A percentile compares a stretch with the other conserved stretches of the same genome.
phyloP scores from a whole-genome alignment of 331 rosid species.

The Malus hybrid region DNA sequence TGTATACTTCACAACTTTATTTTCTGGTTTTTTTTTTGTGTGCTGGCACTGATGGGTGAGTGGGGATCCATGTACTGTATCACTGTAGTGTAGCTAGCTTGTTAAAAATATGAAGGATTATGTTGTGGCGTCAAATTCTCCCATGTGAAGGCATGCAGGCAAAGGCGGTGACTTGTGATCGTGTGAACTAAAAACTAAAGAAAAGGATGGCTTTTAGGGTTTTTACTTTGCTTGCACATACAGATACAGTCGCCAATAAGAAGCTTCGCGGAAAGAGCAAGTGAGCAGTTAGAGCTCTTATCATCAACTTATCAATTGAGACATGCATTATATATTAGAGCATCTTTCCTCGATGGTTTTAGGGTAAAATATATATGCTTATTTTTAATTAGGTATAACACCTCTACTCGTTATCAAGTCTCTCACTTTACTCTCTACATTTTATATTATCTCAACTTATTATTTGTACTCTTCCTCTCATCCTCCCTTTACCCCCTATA shows the following conservation, averaged over 20 bases:
- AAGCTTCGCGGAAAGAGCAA: neutral
- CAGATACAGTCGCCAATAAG: neutral
- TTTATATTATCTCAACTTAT: no score
- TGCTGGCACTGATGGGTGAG: constrained; percentile 11
- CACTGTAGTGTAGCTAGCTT: neutral
- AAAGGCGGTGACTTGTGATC: neutral
- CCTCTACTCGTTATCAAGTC: no score
- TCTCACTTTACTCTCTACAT: no score
- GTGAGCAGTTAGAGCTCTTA: constrained; percentile 40
- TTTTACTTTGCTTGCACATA: neutral
- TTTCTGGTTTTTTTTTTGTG: neutral
- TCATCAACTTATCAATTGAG: constrained; percentile 26
- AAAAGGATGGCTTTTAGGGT: constrained; percentile 9
- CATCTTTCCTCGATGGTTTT: neutral
- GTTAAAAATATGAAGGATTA: constrained; percentile 6
- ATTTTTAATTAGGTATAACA: no score
- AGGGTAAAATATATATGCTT: neutral
- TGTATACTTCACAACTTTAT: neutral
- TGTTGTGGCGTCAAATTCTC: neutral
- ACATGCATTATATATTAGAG: neutral
- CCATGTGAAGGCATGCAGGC: neutral
- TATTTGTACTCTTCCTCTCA: no score
- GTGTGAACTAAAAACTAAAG: neutral
- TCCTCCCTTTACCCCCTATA: no score
- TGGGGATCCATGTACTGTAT: constrained; percentile 8